Evolutionary conservation across 106 monocot species (phyloP), one percentile per base, ranked within the genome.

Genomic region (Iris macrosiphon): DNA sequence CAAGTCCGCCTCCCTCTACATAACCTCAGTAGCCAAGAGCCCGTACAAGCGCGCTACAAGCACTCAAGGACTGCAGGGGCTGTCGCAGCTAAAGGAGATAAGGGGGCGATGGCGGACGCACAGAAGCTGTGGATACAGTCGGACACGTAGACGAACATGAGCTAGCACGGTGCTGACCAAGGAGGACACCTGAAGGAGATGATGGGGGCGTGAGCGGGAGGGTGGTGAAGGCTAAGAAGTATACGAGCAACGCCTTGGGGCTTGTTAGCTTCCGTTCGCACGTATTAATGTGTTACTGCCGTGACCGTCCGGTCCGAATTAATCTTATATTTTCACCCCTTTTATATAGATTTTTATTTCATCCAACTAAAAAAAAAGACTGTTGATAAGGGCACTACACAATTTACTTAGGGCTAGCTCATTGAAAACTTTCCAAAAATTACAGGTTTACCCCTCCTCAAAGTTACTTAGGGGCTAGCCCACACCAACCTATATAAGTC

Each of bases 1-100:
- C 59, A 42, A 55, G 12, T 24, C 67, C 19, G 47, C 65, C 54
- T 38, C 45, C 14, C 37, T 10, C 49, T 16, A 6, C 38, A 3
- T 14, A 1, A 40, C 20, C 10, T 14, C 52, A 6, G 20, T 42
- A 10, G 29, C 12, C 42, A 52, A 12, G 1, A 5, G 39, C 0
- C 0, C 45, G 0, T 7, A 46, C 45, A 46, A 9, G 6, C 15
- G 20, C 45, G 5, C 9, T 19, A 38, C 61, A 24, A 15, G 88
- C 88, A 28, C 59, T 88, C 33, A 30, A 26, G 29, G 88, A 88
- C 69, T 88, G 88, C 60, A n/a, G 3, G 11, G 79, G 73, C 27
- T 11, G 38, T 28, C 32, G 40, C 64, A 61, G 65, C 57, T 83
- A 18, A 65, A 71, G 55, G 22, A 41, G 20, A 17, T 38, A 42